A percentile compares a stretch with the other conserved stretches of the same genome.
phyloP scores from a whole-genome alignment of 2,329 filamentous ascomycete genomes.

The Aspergillus pseudoglaucus region DNA sequence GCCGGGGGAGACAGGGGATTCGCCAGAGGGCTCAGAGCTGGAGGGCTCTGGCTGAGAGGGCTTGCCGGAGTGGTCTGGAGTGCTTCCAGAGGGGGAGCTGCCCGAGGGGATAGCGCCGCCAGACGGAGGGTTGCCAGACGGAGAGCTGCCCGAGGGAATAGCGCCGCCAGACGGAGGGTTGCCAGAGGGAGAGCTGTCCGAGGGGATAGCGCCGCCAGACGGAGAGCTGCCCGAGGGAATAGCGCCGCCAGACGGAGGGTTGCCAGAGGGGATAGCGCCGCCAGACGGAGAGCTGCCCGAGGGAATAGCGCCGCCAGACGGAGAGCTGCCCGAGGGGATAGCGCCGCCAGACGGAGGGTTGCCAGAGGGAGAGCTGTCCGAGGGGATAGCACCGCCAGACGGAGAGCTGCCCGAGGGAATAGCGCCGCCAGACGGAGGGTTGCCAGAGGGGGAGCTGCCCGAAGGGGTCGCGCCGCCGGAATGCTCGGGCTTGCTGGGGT shows the following conservation, averaged over 20 bases:
- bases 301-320: background rate
- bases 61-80: background rate
- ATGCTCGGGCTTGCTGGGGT: constrained; percentile 4
- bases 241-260: background rate
- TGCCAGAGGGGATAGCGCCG: no score
- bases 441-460: background rate
- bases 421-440: no score
- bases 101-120: constrained; percentile 2
- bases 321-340: background rate
- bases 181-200: background rate
- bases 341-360: background rate
- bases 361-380: background rate
- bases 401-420: background rate
- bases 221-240: background rate
- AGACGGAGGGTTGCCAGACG: background rate
- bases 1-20: constrained; percentile 6
- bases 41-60: constrained; percentile 5
- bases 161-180: background rate
- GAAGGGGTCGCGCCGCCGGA: background rate
- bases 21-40: constrained; percentile 7
- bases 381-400: constrained; percentile 1
- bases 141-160: constrained; percentile 2
- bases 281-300: background rate
- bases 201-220: constrained; percentile 3
- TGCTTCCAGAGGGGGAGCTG: constrained; percentile 1